These are phyloP conservation scores for Fraxinus sp. DNA, from an alignment of 305 asterid species.

Conservation along the genomic window DNA sequence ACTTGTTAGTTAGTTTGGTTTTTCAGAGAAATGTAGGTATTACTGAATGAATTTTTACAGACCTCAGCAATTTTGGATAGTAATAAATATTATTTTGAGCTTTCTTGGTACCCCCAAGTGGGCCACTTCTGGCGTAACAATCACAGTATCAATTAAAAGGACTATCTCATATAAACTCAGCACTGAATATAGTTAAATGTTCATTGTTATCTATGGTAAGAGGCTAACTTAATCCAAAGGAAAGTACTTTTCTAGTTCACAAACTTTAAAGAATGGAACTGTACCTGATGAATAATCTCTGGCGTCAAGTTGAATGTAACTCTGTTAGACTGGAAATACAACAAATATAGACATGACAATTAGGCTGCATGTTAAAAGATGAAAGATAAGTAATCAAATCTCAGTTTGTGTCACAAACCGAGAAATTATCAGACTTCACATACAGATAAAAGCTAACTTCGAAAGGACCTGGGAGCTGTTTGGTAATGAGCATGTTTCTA, in stretches of 20 bases:
- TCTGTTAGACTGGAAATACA: slow-evolving; percentile 72
- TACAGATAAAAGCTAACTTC: slow-evolving; percentile 17
- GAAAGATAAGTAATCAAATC: slow-evolving; percentile 21
- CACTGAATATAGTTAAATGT: slow-evolving; percentile 6
- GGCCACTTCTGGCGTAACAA: neutral
- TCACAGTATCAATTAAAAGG: slow-evolving; percentile 8
- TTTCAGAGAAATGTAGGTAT: neutral
- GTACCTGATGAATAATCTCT: slow-evolving; percentile 96
- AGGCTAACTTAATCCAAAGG: slow-evolving; percentile 15
- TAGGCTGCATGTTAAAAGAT: slow-evolving; percentile 22
- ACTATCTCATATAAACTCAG: neutral
- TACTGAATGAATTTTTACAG: slow-evolving; percentile 4
- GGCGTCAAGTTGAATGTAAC: slow-evolving; percentile 96
- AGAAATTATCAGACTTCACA: slow-evolving; percentile 9
- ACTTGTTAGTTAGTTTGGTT: neutral
- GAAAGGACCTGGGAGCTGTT: neutral
- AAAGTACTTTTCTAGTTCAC: slow-evolving; percentile 12
- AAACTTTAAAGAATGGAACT: slow-evolving; percentile 23
- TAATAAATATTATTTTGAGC: slow-evolving; percentile 6
- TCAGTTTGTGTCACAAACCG: neutral
- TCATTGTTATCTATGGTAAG: slow-evolving; percentile 8
- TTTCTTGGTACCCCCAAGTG: slow-evolving; percentile 11
- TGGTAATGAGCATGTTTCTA: neutral
- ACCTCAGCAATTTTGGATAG: slow-evolving; percentile 8
- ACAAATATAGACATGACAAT: slow-evolving; percentile 29